Percentiles rank a stretch among this genome's conserved stretches.
Evolutionary conservation across 805 yeast genomes (phyloP).

Genomic region (Saccharomyces paradoxus): DNA sequence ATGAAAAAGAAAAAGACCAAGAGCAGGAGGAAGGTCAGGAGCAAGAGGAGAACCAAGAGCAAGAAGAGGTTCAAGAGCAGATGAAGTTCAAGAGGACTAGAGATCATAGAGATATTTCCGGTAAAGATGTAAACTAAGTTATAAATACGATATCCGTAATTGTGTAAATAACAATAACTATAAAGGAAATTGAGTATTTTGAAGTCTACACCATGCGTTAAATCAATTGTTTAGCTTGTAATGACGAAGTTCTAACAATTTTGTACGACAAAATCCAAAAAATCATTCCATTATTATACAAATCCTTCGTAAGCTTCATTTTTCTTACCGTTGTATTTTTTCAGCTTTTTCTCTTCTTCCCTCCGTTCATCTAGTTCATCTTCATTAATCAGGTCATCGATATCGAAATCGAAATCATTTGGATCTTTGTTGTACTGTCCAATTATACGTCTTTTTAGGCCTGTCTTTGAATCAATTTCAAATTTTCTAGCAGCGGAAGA

Average conservation of each 20-base stretch:
- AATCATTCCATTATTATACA: constrained; percentile 8
- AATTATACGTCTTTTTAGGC: constrained; percentile 26
- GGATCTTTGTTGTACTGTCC: constrained; percentile 32
- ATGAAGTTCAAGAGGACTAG: background rate
- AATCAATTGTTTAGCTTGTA: background rate
- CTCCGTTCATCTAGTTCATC: constrained; percentile 23
- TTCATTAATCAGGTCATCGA: constrained; percentile 39
- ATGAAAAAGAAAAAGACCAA: constrained; percentile 15
- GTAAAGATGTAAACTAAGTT: background rate
- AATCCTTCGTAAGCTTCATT: constrained; percentile 20
- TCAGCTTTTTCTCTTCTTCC: constrained; percentile 11
- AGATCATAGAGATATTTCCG: background rate
- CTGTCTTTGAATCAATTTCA: constrained; percentile 22
- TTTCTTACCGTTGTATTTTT: constrained; percentile 17
- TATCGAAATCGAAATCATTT: constrained; percentile 39
- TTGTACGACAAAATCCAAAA: background rate
- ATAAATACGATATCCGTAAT: background rate
- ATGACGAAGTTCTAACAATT: background rate
- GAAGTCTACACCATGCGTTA: background rate
- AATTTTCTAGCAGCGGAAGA: constrained; percentile 11
- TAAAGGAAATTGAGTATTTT: background rate
- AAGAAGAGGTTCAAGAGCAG: background rate
- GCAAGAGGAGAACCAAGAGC: background rate
- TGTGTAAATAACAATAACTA: background rate
- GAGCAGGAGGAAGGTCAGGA: constrained; percentile 17